Conservation (phyloP, 352 stramenopile genomes). For the Plasmopara halstedii region DNA sequence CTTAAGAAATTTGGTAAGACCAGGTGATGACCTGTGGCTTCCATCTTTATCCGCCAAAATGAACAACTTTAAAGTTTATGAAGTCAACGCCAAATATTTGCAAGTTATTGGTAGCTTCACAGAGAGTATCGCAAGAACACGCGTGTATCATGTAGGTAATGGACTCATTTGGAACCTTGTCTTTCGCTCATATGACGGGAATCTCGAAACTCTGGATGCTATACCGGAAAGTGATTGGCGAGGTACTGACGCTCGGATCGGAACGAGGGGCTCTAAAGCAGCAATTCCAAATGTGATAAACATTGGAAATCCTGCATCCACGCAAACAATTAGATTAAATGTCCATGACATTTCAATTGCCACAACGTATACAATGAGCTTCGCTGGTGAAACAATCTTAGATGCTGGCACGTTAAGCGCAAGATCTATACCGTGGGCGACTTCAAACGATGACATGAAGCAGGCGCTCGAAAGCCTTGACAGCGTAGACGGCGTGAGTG, state of each 20-base stretch:
- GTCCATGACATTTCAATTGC: constrained; percentile 16
- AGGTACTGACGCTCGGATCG: constrained; percentile 44
- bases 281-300: constrained; percentile 33
- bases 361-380: constrained; percentile 44
- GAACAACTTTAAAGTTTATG: constrained; percentile 33
- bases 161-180: constrained; percentile 59
- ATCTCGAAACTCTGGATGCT: constrained; percentile 49
- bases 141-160: constrained; percentile 28
- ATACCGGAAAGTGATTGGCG: constrained; percentile 52
- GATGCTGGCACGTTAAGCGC: constrained; percentile 4
- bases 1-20: constrained; percentile 23
- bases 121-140: constrained; percentile 25
- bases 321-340: constrained; percentile 49
- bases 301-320: constrained; percentile 42
- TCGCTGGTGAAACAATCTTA: constrained; percentile 32
- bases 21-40: constrained; percentile 51
- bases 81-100: constrained; percentile 27
- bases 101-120: constrained; percentile 44
- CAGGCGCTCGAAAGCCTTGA: constrained; percentile 34
- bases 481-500: constrained; percentile 50
- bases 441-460: constrained; percentile 27
- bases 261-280: constrained; percentile 29
- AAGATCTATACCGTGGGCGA: constrained; percentile 31
- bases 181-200: constrained; percentile 56
- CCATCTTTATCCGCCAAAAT: constrained; percentile 32